phyloP scores from a whole-genome alignment of 495 filamentous ascomycete genomes.

The Tuber umbilicatum region DNA sequence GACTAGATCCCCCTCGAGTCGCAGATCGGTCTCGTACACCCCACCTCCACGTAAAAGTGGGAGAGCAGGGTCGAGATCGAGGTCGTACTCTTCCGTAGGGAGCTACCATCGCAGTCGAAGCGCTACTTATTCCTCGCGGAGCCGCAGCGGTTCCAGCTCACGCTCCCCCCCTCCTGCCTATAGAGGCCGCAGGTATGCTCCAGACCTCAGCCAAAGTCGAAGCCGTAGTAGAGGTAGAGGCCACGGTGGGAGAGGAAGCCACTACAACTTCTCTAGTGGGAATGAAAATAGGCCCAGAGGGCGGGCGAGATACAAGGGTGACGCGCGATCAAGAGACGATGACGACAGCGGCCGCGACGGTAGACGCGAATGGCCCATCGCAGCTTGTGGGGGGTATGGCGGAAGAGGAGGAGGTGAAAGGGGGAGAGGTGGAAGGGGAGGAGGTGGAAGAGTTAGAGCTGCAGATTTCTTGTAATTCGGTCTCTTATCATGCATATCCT shows the following conservation, averaged over 20 bases:
- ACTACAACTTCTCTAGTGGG: slow-evolving; percentile 8
- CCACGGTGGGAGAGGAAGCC: slow-evolving; percentile 16
- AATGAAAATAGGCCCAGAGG: slow-evolving; percentile 6
- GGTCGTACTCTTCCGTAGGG: slow-evolving; percentile 21
- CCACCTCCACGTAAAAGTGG: slow-evolving; percentile 10
- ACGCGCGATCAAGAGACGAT: slow-evolving; percentile 5
- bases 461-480: slow-evolving; percentile 34
- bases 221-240: slow-evolving; percentile 13
- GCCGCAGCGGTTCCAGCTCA: slow-evolving; percentile 10
- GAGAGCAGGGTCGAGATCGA: slow-evolving; percentile 21
- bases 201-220: slow-evolving; percentile 9
- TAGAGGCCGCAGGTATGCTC: slow-evolving; percentile 11
- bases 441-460: slow-evolving; percentile 30
- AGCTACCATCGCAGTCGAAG: slow-evolving; percentile 18
- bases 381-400: slow-evolving; percentile 9
- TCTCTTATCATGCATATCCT: not conserved
- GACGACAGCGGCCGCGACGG: slow-evolving; percentile 2
- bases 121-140: slow-evolving; percentile 22
- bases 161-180: slow-evolving; percentile 12
- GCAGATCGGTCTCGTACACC: slow-evolving; percentile 21
- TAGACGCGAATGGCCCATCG: slow-evolving; percentile 16
- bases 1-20: slow-evolving; percentile 15
- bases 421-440: slow-evolving; percentile 17
- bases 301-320: slow-evolving; percentile 9
- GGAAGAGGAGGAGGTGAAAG: slow-evolving; percentile 20